Evolutionary conservation across 441 rosid genomes (phyloP).

Genomic region (Arabidopsis lyrata): DNA sequence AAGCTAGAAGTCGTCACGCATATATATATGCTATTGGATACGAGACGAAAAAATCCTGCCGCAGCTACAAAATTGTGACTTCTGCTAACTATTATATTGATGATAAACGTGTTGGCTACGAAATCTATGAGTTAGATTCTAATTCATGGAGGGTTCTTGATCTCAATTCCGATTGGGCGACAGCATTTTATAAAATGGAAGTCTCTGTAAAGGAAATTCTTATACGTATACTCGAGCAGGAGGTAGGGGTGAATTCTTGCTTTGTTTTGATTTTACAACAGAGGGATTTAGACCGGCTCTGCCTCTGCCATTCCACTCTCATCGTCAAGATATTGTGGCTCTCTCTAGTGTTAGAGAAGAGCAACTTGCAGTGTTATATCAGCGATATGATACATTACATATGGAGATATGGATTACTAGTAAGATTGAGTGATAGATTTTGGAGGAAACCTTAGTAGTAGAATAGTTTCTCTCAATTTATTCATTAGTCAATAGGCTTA

Average conservation of each 20-base stretch:
- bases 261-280: background rate
- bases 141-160: background rate
- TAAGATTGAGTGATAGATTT: too few relatives aligned
- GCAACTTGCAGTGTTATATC: background rate
- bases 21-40: background rate
- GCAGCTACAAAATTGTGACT: background rate
- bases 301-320: background rate
- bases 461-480: too few relatives aligned
- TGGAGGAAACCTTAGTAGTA: too few relatives aligned
- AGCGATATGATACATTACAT: background rate
- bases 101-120: background rate
- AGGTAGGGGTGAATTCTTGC: background rate
- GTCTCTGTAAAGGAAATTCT: background rate
- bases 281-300: background rate
- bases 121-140: background rate
- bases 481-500: too few relatives aligned
- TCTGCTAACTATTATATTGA: background rate
- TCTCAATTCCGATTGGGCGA: background rate
- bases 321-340: background rate
- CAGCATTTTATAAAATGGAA: too few relatives aligned
- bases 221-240: background rate
- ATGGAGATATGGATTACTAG: background rate
- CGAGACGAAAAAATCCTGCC: background rate
- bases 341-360: background rate
- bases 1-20: background rate